Evolutionary conservation across 2,329 filamentous ascomycete genomes (phyloP).

Genomic region (Cytospora piceicola): DNA sequence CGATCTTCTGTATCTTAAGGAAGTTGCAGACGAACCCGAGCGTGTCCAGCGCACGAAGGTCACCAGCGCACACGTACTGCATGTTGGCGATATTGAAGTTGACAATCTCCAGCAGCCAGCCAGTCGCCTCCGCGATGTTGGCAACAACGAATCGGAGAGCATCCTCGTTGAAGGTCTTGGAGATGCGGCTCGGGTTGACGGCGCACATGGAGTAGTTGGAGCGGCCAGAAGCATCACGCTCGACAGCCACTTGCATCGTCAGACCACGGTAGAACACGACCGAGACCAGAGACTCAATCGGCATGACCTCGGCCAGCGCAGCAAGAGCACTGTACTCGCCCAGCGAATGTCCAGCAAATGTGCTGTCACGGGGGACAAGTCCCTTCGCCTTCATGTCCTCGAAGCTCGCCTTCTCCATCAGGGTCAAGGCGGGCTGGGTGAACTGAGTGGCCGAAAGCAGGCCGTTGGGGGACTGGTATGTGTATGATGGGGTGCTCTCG

Average conservation of each 20-base stretch:
- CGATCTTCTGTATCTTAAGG: constrained; percentile 94
- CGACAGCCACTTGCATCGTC: constrained; percentile 98
- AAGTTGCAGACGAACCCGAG: constrained; percentile 87
- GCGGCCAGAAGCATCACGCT: constrained; percentile 88
- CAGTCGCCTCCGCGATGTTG: constrained; percentile 91
- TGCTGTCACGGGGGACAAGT: constrained; percentile 92
- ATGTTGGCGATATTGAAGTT: constrained; percentile 86
- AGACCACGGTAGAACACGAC: constrained; percentile 99
- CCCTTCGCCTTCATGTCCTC: constrained; percentile 99
- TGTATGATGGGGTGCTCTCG: constrained; percentile 93
- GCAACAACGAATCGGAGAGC: constrained; percentile 95
- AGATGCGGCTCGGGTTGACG: constrained; percentile 97
- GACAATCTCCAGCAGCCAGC: constrained; percentile 97
- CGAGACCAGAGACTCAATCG: constrained; percentile 97
- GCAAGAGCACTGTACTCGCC: constrained; percentile 98
- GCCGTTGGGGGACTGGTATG: constrained; percentile 92
- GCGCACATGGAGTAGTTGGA: constrained; percentile 99
- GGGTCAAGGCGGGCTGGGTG: constrained; percentile 92
- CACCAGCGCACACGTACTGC: constrained; percentile 75
- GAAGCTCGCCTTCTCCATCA: constrained; percentile 99
- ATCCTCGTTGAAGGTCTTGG: constrained; percentile 98
- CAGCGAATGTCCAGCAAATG: constrained; percentile 95
- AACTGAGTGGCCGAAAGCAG: constrained; percentile 97
- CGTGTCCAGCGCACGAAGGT: constrained; percentile 72
- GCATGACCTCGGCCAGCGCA: constrained; percentile 96